Base-by-base conservation (phyloP, 2,329 filamentous ascomycete genomes). In the Ophiostoma himal-ulmi region DNA sequence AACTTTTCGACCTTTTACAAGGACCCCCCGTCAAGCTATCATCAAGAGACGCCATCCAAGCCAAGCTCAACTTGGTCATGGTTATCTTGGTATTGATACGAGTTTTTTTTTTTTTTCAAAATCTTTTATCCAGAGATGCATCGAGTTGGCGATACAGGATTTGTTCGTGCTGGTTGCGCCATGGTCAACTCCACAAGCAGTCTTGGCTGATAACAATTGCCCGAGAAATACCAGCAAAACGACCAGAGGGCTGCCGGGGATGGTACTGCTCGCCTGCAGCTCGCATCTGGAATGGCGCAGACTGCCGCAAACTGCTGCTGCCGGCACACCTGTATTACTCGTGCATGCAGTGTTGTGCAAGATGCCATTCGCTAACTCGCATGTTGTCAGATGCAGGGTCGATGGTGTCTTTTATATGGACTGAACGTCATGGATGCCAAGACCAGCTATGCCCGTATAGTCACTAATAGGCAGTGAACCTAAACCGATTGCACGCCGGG, bases 371-470 rank as follows among this genome's bases (percentile, higher is more conserved):
- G 52, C 52, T 57, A 57, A 22, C 52, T 57, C n/a, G 22, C 52
- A 57, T 57, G 52, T 57, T 57, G 52, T 57, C 52, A 57, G 52
- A 57, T 26, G 52, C 52, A 57, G 22, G 52, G 52, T 11, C 52
- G 52, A 57, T 57, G 52, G n/a, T 57, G 52, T 57, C 52, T 57
- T 57, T 26, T 57, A 57, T 11, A 57, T 26, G n/a, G 52, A 13
- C n/a, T 57, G n/a, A 26, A 57, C 52, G 52, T 57, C 52, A 57
- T 57, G 20, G 52, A 48, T 57, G 52, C 52, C 52, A 57, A 57
- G 52, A 30, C n/a, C 52, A 3, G 7, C 52, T 26, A 26, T 26
- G 11, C 39, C 14, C 30, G 30, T 30, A 30, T 30, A 30, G 30
- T 30, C 30, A 30, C 30, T 30, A 30, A 30, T 30, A 30, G 30